Base-by-base conservation (phyloP, 495 filamentous ascomycete species). In the Penicillium fimorum region DNA sequence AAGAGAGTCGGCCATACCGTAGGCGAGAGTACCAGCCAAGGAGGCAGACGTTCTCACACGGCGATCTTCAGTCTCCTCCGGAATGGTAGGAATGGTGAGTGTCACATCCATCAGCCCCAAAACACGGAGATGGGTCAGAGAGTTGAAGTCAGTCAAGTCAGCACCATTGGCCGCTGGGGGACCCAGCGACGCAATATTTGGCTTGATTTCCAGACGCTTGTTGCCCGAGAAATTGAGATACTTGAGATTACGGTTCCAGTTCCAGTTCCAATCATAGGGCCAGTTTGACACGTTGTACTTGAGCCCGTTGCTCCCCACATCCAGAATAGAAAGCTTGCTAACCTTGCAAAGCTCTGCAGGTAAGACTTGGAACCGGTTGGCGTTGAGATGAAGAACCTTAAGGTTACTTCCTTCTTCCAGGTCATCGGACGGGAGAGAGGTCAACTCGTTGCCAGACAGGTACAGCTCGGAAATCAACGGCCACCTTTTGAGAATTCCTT, bases 181-280 rank as follows among this genome's bases (percentile, higher is more conserved):
- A 22, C 78, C 76, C 46, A 76, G 46, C 2, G 77, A 75, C 1
- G 75, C 73, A 53, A 83, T 82, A 62, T 87, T 91, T 0, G 89
- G 89, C 69, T 97, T 97, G 72, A 99, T 99, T 72, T 99, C 95
- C 40, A 99, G 72, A 30, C 93, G 86, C 70, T 96, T 95, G 77
- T 99, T 99, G 24, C 95, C 94, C 7, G 93, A 97, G 57, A 99
- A 82, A 64, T 97, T 99, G 56, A 99, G 86, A 64, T 95, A 97
- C 57, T 91, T 89, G 54, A 99, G 76, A 57, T 96, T 92, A 37
- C 87, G 87, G 58, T 97, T 99, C 82, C 92, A 91, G 69, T 97
- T 97, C 94, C 94, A 99, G 64, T 99, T 99, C 94, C 94, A 99
- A 68, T 99, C 94, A 65, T 99, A 99, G 1, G 95, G 94, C 82